Base-by-base conservation (phyloP, 1,284 basidiomycete species). In the Rhodotorula sp. region DNA sequence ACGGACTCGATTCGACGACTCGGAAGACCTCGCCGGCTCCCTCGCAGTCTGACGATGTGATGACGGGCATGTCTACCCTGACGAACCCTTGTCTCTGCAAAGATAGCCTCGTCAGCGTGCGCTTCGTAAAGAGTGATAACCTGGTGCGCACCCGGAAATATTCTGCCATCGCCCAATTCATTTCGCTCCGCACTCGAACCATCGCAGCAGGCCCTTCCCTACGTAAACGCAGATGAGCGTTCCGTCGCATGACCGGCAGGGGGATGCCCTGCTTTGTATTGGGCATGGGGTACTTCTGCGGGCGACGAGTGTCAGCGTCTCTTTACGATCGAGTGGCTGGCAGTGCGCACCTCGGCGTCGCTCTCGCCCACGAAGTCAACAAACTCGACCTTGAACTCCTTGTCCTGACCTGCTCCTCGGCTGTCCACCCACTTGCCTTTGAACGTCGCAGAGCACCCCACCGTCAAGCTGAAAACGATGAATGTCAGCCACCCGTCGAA, bases 1-100 rank as follows among this genome's bases (percentile, higher is more conserved):
- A 44, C 7, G 67, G 46, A 37, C 64, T 73, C 74, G 87, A 86
- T n/a, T 73, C 76, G 26, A 97, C 83, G 20, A 70, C 68, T 4
- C 86, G 85, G 79, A 99, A 99, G 1, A 91, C 87, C 81, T 98
- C 94, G 26, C 96, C 95, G 6, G 91, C 94, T n/a, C 95, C 96
- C 83, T 99, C 95, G 74, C 94, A 95, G 80, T 99, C 96, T 72
- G 88, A 92, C 13, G 87, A 86, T 0, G 95, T 98, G 50, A 97
- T 82, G 54, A 98, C 84, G 1, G 96, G 95, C 0, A 93, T 89
- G 75, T 95, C 88, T 24, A 87, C 84, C 76, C 90, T 87, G 57
- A 84, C 81, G 79, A 96, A 98, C 44, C 88, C 91, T 80, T 91
- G 84, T 30, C 80, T 81, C 89, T 93, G 76, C 54, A 44, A 10